phyloP scores from a whole-genome alignment of 2,329 filamentous ascomycete genomes.

The Triangularia verruculosa region DNA sequence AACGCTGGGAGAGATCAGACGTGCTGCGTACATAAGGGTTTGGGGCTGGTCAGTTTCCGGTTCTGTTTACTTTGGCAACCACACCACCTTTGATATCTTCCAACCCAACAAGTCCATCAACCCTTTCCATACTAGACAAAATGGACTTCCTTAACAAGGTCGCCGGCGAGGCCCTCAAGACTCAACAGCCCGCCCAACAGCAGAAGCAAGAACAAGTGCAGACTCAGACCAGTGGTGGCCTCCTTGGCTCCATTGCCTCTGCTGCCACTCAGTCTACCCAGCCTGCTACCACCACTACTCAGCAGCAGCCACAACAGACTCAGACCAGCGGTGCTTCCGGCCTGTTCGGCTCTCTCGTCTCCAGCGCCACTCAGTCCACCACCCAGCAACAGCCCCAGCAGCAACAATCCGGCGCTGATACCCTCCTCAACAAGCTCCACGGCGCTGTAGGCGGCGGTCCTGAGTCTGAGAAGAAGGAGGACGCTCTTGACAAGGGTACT shows the following conservation, averaged over 20 bases:
- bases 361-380: conserved; percentile 1
- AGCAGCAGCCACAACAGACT: conserved; percentile 14
- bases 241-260: conserved; percentile 29
- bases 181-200: conserved; percentile 13
- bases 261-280: neutral
- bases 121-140: neutral
- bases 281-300: conserved; percentile 3
- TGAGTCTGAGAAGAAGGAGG: conserved; percentile 78
- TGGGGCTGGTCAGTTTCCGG: neutral
- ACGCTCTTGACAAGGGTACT: conserved; percentile 75
- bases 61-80: conserved; percentile 1
- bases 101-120: neutral
- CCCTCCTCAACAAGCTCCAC: conserved; percentile 70
- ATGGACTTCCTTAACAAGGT: conserved; percentile 9
- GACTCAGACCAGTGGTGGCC: neutral
- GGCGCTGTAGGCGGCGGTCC: conserved; percentile 66
- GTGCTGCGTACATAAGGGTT: conserved; percentile 7
- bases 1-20: neutral
- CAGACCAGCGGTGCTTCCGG: neutral
- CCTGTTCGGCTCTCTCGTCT: conserved; percentile 29
- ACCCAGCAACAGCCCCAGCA: conserved; percentile 15
- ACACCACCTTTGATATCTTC: neutral
- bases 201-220: conserved; percentile 1
- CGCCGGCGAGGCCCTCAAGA: conserved; percentile 7
- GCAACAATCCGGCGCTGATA: conserved; percentile 21